Evolutionary conservation across 1,284 basidiomycete genomes (phyloP), one percentile per base, ranked within the genome.

Genomic region (Vanrija humicola): DNA sequence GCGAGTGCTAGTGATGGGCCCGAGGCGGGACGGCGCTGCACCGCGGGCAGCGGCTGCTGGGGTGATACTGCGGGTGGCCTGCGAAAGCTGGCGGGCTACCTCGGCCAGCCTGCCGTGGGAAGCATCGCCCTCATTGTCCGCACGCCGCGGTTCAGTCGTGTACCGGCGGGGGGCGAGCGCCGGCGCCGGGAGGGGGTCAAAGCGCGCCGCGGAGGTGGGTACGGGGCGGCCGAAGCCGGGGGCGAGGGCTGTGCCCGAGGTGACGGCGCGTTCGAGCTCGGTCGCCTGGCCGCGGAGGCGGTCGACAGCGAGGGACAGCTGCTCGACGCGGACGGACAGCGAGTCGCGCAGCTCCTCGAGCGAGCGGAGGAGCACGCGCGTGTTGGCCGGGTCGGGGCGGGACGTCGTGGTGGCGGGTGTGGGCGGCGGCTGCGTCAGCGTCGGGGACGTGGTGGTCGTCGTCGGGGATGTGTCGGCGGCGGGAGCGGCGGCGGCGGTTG

Each of bases 271-370:
- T 43, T 68, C 67, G 29, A 69, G 55, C 48, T 68, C 62, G 7
- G 52, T 60, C 0, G 69, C 67, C 43, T 69, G 67, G 3, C 44
- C 51, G n/a, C 67, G 57, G 1, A 69, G 52, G 7, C 67, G 58
- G 19, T 65, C 66, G 18, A 71, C 64, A 6, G 67, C 64, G 14
- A 45, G 45, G 18, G 61, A 60, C 4, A 71, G 59, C 52, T 69
- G 64, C 14, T 63, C 58, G n/a, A 71, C 63, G 18, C 67, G 60
- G 14, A 46, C 44, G 8, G 52, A 54, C 9, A 71, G 58, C 1
- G 61, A 62, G 48, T 68, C 66, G 18, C 65, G 59, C 4, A 71
- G 51, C 10, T 68, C 64, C 44, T 68, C 65, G n/a, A 71, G 62
- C 0, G 64, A 62, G n/a, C 43, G 52, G 16, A 65, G 51, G 16